These are phyloP conservation scores for Aphanomyces euteiches DNA, from an alignment of 352 stramenopile species.

Conservation along the genomic window DNA sequence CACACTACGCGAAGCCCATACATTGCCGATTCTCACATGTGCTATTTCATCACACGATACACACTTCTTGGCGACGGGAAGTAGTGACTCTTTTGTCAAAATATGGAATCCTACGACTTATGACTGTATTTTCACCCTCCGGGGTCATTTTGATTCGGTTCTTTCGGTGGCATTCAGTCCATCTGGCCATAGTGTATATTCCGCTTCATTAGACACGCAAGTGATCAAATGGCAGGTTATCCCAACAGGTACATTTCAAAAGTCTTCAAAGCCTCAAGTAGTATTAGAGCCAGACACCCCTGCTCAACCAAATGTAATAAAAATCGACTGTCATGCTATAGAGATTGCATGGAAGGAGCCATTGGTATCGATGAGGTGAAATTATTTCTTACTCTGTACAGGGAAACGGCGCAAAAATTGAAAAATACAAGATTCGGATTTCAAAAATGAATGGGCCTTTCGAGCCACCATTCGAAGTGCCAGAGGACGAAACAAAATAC, in stretches of 20 bases:
- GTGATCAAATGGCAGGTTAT: slow-evolving; percentile 27
- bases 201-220: slow-evolving; percentile 9
- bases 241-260: slow-evolving; percentile 4
- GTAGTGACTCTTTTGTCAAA: slow-evolving; percentile 18
- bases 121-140: background rate
- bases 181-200: slow-evolving; percentile 1
- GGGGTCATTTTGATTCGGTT: slow-evolving; percentile 15
- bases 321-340: slow-evolving; percentile 21
- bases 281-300: slow-evolving; percentile 20
- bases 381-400: background rate
- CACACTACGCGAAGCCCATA: slow-evolving; percentile 13
- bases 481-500: background rate
- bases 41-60: background rate
- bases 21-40: background rate
- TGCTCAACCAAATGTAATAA: slow-evolving; percentile 1
- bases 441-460: slow-evolving; percentile 4
- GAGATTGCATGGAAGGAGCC: slow-evolving; percentile 16
- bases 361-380: background rate
- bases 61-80: slow-evolving; percentile 8
- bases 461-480: slow-evolving; percentile 1
- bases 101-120: slow-evolving; percentile 5
- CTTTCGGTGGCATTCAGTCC: background rate
- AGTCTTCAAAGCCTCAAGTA: background rate
- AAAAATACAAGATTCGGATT: slow-evolving; percentile 16
- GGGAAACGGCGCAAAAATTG: slow-evolving; percentile 18